Base-by-base conservation (phyloP, 1,284 basidiomycete genomes). In the Ceratobasidium sp. region DNA sequence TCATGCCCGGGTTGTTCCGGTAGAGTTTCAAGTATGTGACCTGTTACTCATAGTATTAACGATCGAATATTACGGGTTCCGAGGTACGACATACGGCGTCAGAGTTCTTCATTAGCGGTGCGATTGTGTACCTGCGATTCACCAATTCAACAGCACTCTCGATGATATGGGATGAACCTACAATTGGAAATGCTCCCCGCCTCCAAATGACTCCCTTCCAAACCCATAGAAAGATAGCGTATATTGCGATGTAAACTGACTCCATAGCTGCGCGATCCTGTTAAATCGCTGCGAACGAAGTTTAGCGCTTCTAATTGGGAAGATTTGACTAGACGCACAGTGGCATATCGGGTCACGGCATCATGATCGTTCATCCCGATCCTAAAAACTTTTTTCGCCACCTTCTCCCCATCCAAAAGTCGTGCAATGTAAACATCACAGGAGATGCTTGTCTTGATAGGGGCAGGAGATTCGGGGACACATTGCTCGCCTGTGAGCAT, bases 51-150 rank as follows among this genome's bases (percentile, higher is more conserved):
- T 2, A 17, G 20, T 35, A 35, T 35, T 5, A 55, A 35, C 1
- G 4, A n/a, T 4, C 12, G 13, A 17, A 12, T 5, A 31, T 17
- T 12, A 13, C 50, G 12, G 17, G n/a, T 29, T 53, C 32, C 20
- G n/a, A 31, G 3, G n/a, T n/a, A 12, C 4, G 29, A 34, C 53
- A 20, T 55, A 55, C 53, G 17, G 53, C 53, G 25, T 55, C 53
- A 17, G 22, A 31, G 32, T 55, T 55, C 53, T 35, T 55, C 53
- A 55, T 55, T 5, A 35, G 32, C n/a, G 53, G 53, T 15, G 53
- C 17, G 20, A 55, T 34, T 34, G 38, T 55, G 25, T 55, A 55
- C 2, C 53, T 55, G 25, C n/a, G n/a, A n/a, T n/a, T n/a, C n/a
- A 35, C 17, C 8, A 12, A 32, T 7, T 40, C 20, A 55, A 10